phyloP scores from a whole-genome alignment of 2,329 filamentous ascomycete genomes.

The Nigrospora osmanthi region DNA sequence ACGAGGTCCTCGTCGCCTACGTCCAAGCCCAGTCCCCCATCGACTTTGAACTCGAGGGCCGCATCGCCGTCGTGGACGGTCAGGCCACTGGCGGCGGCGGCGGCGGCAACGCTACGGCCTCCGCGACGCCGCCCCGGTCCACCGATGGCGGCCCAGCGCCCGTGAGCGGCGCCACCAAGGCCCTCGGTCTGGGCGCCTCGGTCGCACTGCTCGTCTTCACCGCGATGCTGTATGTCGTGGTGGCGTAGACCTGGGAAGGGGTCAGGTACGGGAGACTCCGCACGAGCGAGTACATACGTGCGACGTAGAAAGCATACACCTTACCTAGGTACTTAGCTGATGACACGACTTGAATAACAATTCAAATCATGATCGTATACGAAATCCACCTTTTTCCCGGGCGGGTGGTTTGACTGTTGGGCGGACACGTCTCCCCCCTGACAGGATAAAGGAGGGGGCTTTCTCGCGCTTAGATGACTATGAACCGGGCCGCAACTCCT shows the following conservation, averaged over 20 bases:
- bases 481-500: too few species aligned
- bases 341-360: too few species aligned
- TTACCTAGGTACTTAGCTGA: too few species aligned
- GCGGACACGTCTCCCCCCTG: too few species aligned
- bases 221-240: neutral
- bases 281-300: too few species aligned
- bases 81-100: neutral
- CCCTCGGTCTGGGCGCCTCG: neutral
- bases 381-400: too few species aligned
- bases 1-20: conserved; percentile 41
- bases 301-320: too few species aligned
- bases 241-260: neutral
- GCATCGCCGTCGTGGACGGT: conserved; percentile 27
- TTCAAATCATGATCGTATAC: too few species aligned
- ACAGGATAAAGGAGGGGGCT: too few species aligned
- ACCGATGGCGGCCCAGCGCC: neutral
- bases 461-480: too few species aligned
- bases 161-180: neutral
- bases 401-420: too few species aligned
- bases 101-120: neutral
- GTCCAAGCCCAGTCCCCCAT: conserved; percentile 40
- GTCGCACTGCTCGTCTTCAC: neutral
- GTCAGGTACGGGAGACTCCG: too few species aligned
- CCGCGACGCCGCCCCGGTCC: neutral
- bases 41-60: conserved; percentile 37